phyloP scores from a whole-genome alignment of 495 filamentous ascomycete genomes.

The Hypoxylon subgilvum region DNA sequence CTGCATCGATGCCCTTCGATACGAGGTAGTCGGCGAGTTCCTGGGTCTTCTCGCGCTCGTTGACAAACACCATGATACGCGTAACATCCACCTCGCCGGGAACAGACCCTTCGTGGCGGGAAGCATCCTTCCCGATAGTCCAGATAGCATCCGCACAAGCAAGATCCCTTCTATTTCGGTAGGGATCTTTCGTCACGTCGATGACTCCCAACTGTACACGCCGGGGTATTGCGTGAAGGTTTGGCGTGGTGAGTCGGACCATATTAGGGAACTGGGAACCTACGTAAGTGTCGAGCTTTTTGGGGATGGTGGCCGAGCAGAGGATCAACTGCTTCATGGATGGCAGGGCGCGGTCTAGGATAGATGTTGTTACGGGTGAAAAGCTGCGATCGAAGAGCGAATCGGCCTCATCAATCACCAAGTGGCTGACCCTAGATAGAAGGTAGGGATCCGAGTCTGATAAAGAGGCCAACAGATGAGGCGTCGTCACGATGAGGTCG shows the following conservation, averaged over 20 bases:
- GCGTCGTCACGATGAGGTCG: constrained; percentile 86
- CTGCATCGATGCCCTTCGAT: constrained; percentile 85
- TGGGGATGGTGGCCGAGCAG: constrained; percentile 95
- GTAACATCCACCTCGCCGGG: constrained; percentile 66
- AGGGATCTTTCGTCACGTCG: constrained; percentile 86
- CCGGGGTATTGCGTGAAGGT: constrained; percentile 92
- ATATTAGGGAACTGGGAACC: constrained; percentile 81
- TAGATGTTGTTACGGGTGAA: constrained; percentile 75
- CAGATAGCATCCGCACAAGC: constrained; percentile 95
- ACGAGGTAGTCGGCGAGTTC: constrained; percentile 80
- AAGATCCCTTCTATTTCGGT: constrained; percentile 85
- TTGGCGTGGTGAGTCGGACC: constrained; percentile 84
- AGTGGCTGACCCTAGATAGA: constrained; percentile 81
- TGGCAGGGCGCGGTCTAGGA: constrained; percentile 77
- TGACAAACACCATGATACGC: constrained; percentile 95
- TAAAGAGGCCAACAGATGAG: constrained; percentile 84
- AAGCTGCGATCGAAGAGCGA: constrained; percentile 94
- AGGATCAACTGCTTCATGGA: constrained; percentile 88
- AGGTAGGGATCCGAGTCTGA: constrained; percentile 86
- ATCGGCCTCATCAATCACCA: constrained; percentile 93
- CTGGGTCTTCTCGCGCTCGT: constrained; percentile 86
- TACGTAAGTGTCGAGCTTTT: constrained; percentile 82
- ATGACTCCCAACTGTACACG: constrained; percentile 93
- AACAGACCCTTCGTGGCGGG: constrained; percentile 54
- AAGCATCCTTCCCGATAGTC: constrained; percentile 83